Base-by-base conservation (phyloP, 306 rosid genomes). In the Lablab purpureus region DNA sequence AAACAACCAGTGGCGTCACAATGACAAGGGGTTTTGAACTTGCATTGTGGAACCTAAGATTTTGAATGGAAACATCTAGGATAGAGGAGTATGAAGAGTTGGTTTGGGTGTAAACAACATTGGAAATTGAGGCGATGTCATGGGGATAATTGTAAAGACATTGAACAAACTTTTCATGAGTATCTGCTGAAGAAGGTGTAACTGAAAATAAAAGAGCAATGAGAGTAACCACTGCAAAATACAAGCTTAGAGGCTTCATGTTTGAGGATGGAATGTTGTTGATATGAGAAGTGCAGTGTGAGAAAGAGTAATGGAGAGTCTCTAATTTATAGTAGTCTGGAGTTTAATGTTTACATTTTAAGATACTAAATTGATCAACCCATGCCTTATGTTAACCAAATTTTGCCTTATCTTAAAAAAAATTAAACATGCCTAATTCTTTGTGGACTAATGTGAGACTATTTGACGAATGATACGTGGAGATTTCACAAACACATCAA, bases 101-200 rank as follows among this genome's bases (percentile, higher is more conserved):
- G 82, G 40, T 63, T 78, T 85, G 89, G 83, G 86, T 87, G 79
- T 77, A 87, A n/a, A 79, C 75, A 65, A 87, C 66, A 36, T 89
- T 67, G 12, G 90, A 34, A 70, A 90, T 78, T 59, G 90, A 82
- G 10, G 77, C 71, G 63, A 77, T 73, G 32, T 7, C 56, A 30
- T 56, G 77, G 50, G 50, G 69, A 80, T 69, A 81, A 79, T 43
- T 74, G 80, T 63, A 59, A 25, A 37, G 13, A 83, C 76, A 7
- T 68, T n/a, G 65, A 85, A 71, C 2, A 79, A 70, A 25, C 67
- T 36, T 59, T 78, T 76, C 22, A 78, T 69, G 32, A 79, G 75
- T 30, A 47, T 81, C 74, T 69, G 82, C 51, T 73, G 83, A n/a
- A 67, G 30, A 15, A 78, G 71, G 52, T 66, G 75, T 46, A 27